These are phyloP conservation scores for Moelleriella libera DNA, from an alignment of 2,329 filamentous ascomycete species.

Conservation along the genomic window DNA sequence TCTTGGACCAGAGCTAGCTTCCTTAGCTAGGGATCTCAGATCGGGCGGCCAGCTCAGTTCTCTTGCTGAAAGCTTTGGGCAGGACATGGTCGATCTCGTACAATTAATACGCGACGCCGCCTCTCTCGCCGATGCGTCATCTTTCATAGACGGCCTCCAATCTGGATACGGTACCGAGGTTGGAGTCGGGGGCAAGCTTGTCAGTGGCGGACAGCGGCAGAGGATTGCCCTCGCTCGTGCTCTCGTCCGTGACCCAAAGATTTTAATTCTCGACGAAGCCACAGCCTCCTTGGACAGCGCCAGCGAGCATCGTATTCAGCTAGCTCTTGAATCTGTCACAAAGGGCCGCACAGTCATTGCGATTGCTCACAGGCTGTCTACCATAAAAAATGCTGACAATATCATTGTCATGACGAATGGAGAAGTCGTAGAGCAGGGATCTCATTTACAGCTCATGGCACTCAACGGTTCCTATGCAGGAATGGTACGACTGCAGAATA, in stretches of 20 bases:
- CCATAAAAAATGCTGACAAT: conserved; percentile 48
- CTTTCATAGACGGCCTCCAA: neutral
- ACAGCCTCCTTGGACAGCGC: conserved; percentile 3
- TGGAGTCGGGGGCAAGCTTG: conserved; percentile 43
- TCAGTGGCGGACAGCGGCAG: conserved; percentile 51
- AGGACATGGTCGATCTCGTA: neutral
- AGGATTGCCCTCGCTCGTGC: conserved; percentile 39
- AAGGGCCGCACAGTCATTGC: conserved; percentile 32
- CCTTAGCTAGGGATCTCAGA: conserved; percentile 23
- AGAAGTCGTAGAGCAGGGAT: conserved; percentile 47
- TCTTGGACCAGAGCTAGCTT: conserved; percentile 22
- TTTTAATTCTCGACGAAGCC: conserved; percentile 45
- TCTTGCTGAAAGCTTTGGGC: neutral
- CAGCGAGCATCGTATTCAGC: conserved; percentile 2
- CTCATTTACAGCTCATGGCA: conserved; percentile 43
- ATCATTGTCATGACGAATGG: conserved; percentile 53
- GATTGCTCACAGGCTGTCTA: conserved; percentile 49
- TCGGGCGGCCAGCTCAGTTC: neutral
- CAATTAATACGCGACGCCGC: conserved; percentile 1
- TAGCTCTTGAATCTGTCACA: neutral
- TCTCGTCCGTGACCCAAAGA: conserved; percentile 23
- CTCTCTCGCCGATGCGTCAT: neutral
- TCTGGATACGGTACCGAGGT: conserved; percentile 17
- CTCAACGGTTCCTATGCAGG: conserved; percentile 34
- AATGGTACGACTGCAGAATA: conserved; percentile 31